Percentiles rank a stretch among this genome's conserved stretches.
Conservation (phyloP, 495 filamentous ascomycete genomes). For the Tuber umbilicatum region DNA sequence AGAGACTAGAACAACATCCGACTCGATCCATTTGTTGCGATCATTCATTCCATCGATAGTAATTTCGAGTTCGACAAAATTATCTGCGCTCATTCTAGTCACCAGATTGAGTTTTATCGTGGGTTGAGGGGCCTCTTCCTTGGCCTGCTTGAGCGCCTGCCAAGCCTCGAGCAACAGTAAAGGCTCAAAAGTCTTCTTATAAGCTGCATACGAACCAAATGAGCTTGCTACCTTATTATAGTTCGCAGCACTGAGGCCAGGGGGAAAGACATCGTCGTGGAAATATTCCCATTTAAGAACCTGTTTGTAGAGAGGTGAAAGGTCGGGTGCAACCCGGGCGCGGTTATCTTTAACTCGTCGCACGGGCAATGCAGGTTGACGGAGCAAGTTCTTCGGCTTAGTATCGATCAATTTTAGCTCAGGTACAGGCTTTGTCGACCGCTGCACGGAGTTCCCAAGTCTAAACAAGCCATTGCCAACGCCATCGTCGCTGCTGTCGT, state of each 20-base stretch:
- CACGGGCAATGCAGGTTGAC: constrained; percentile 36
- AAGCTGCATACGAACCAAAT: constrained; percentile 67
- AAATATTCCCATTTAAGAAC: constrained; percentile 94
- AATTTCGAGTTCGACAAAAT: constrained; percentile 83
- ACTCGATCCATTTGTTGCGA: constrained; percentile 54
- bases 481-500: constrained; percentile 31
- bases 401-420: constrained; percentile 16
- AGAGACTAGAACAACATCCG: constrained; percentile 81
- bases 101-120: constrained; percentile 76
- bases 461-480: constrained; percentile 36
- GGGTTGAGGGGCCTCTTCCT: constrained; percentile 73
- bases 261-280: constrained; percentile 74
- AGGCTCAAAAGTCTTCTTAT: constrained; percentile 84
- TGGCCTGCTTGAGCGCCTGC: constrained; percentile 83
- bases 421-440: constrained; percentile 21
- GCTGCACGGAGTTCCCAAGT: constrained; percentile 33
- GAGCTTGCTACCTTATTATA: constrained; percentile 68
- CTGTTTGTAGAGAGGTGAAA: constrained; percentile 72
- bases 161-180: constrained; percentile 89
- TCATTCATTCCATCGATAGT: constrained; percentile 66
- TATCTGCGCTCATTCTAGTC: constrained; percentile 81
- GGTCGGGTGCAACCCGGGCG: constrained; percentile 80
- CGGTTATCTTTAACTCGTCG: constrained; percentile 87
- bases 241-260: constrained; percentile 57
- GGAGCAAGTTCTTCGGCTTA: constrained; percentile 23